A percentile compares a stretch with the other conserved stretches of the same genome.
Evolutionary conservation across 768 basidiomycete genomes (phyloP).

Genomic region (Boletus reticulatus): DNA sequence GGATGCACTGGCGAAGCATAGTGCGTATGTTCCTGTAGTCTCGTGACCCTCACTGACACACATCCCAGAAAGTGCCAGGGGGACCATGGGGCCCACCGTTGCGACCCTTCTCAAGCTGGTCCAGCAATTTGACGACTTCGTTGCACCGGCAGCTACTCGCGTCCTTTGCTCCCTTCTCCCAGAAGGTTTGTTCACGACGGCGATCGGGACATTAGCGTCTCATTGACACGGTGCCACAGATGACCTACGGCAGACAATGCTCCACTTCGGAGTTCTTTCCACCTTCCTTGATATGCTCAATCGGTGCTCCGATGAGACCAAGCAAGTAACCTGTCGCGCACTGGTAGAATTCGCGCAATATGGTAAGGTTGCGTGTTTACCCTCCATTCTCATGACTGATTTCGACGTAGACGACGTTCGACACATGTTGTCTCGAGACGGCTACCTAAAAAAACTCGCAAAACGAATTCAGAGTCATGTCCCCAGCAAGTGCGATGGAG

Average conservation of each 20-base stretch:
- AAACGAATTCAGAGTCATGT: constrained; percentile 7
- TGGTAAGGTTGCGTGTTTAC: constrained; percentile 7
- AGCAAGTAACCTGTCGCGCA: constrained; percentile 8
- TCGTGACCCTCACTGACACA: neutral
- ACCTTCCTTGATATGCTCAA: constrained; percentile 21
- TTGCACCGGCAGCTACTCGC: constrained; percentile 26
- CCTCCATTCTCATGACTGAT: neutral
- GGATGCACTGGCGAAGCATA: constrained; percentile 11
- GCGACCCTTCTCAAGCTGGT: constrained; percentile 20
- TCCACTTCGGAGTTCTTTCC: constrained; percentile 12
- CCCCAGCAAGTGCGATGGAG: constrained; percentile 14
- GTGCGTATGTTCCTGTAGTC: neutral
- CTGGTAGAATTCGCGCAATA: constrained; percentile 16
- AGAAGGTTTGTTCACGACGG: constrained; percentile 14
- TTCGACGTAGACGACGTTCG: constrained; percentile 9
- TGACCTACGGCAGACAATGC: constrained; percentile 18
- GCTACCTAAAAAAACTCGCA: constrained; percentile 13
- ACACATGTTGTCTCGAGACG: neutral
- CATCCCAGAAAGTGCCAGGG: constrained; percentile 4
- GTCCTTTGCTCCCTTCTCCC: constrained; percentile 23
- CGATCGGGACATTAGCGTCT: neutral
- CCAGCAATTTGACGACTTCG: constrained; percentile 26
- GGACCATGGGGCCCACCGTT: constrained; percentile 3
- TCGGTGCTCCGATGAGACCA: constrained; percentile 20
- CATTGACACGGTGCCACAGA: constrained; percentile 11